Evolutionary conservation across 78 protist genomes (phyloP).

Genomic region (Isochrysis galbana): DNA sequence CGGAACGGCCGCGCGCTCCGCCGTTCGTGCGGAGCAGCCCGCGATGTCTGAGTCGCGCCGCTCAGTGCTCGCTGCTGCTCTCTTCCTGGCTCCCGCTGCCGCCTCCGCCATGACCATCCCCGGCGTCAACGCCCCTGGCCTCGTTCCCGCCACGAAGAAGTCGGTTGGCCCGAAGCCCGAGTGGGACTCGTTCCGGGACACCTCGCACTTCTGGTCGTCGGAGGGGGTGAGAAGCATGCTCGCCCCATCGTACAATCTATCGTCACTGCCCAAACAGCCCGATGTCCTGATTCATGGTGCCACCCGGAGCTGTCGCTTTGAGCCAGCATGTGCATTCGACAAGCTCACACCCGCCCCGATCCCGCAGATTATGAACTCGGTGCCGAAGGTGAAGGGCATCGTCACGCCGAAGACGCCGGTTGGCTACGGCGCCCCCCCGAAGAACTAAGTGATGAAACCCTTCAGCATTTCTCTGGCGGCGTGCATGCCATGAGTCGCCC

Average conservation of each 20-base stretch:
- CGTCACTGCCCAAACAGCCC: too few species aligned
- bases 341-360: too few species aligned
- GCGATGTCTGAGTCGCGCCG: neutral
- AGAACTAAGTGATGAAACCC: too few species aligned
- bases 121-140: neutral
- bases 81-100: neutral
- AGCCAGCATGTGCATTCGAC: too few species aligned
- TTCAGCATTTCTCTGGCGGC: too few species aligned
- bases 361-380: slow-evolving; percentile 17
- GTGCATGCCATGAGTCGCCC: too few species aligned
- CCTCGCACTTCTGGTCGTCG: neutral
- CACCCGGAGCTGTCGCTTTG: too few species aligned
- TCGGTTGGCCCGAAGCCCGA: neutral
- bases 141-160: neutral
- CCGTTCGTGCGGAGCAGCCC: neutral
- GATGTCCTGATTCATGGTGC: too few species aligned
- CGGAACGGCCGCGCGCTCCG: neutral
- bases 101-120: neutral
- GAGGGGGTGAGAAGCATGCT: neutral
- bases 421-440: neutral
- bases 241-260: too few species aligned
- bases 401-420: neutral
- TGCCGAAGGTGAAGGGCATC: slow-evolving; percentile 21
- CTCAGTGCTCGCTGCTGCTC: neutral
- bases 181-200: neutral